These are phyloP conservation scores for Paramecium biaurelia DNA, from an alignment of 73 alveolate genomes.

Conservation along the genomic window DNA sequence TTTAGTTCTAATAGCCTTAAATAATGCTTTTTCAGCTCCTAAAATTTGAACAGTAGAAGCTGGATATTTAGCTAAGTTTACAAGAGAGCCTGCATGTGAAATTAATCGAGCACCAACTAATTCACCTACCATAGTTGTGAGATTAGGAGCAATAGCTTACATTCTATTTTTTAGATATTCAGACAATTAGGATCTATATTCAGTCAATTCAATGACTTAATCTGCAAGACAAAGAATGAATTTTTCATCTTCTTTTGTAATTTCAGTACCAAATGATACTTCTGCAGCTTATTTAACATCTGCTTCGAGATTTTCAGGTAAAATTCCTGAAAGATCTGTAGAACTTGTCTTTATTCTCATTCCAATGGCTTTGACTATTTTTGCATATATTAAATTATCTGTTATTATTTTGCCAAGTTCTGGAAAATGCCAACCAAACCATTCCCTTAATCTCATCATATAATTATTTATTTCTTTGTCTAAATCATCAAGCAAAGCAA, in stretches of 20 bases:
- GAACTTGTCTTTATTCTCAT: constrained; percentile 77
- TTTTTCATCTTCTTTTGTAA: constrained; percentile 95
- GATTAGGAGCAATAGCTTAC: constrained; percentile 99
- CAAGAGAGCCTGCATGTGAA: constrained; percentile 99
- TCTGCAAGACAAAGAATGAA: constrained; percentile 75
- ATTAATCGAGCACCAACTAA: constrained; percentile 99
- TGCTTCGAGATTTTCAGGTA: constrained; percentile 90
- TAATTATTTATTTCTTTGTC: constrained; percentile 99
- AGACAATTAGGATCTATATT: constrained; percentile 83
- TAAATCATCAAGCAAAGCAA: constrained; percentile 96
- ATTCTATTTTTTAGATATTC: constrained; percentile 95
- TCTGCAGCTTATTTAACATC: constrained; percentile 95
- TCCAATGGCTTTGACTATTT: constrained; percentile 91
- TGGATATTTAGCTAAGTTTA: constrained; percentile 98
- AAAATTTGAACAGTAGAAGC: constrained; percentile 99
- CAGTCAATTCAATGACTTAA: constrained; percentile 82
- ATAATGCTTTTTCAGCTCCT: constrained; percentile 99
- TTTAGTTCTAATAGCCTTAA: constrained; percentile 95
- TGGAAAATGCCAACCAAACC: constrained; percentile 99
- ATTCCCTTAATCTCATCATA: constrained; percentile 99
- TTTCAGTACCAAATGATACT: constrained; percentile 99
- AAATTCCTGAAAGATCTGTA: constrained; percentile 80
- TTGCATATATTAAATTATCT: constrained; percentile 98
- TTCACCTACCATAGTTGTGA: constrained; percentile 99
- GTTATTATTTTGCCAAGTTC: constrained; percentile 99